Evolutionary conservation across 2,329 filamentous ascomycete genomes (phyloP), one percentile per base, ranked within the genome.

Genomic region (Blumeria hordei): DNA sequence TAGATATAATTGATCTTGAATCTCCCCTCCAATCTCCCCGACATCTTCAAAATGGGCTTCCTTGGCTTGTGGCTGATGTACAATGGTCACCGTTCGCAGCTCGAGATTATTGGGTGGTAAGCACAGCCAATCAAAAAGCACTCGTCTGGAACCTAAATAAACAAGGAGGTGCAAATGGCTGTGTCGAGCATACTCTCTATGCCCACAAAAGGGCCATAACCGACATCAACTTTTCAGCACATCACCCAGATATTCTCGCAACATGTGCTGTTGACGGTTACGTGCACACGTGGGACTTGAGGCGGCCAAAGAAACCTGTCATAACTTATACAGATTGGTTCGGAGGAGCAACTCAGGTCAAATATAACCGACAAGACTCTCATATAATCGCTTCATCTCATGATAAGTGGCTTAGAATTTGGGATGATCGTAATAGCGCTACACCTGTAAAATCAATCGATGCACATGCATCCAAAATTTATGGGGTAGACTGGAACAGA

Each of bases 11-110:
- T 64, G 88, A 95, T 63, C 74, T 95, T 50, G 88, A 95, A 69
- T 88, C 81, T 10, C 87, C 87, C 0, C 92, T 88, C 65, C 92
- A 83, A 57, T 83, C 84, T 9, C 90, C 90, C 16, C 82, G 88
- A 16, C 83, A 88, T 62, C 74, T 95, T 61, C 83, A 83, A 58
- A 86, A 94, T 68, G 83, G 86, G 55, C 81, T 87, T 45, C 83
- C 86, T n/a, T 95, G 88, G 87, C 80, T 94, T 54, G 88, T 94
- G 5, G 88, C 90, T 10, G 90, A 95, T 67, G 88, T 94, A 34
- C 90, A 95, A 68, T 95, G 90, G 90, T 94, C 87, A 10, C 90
- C 90, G 0, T 94, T 95, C 66, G 85, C 88, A 11, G 79, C 77
- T 18, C 78, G 88, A 51, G 85, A 94, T 66, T 88, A 88, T 63